Evolutionary conservation across 1,139 yeast species (phyloP).

Genomic region (Sporopachydermia cereana): DNA sequence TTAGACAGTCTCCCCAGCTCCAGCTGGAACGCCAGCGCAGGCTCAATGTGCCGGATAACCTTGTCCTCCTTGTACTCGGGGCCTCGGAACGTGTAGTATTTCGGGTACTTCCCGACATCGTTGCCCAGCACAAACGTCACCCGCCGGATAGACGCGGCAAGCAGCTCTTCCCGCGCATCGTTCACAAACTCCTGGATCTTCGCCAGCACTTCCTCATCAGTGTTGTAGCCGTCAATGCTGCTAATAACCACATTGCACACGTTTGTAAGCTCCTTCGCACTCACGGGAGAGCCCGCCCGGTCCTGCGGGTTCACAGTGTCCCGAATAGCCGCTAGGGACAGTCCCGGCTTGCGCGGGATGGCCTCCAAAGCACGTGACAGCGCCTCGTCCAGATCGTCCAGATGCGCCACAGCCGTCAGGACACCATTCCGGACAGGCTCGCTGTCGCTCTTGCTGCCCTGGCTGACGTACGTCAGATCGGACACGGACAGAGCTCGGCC

Average conservation of each 20-base stretch:
- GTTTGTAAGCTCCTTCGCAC: constrained; percentile 41
- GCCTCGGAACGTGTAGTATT: constrained; percentile 90
- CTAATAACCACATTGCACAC: constrained; percentile 73
- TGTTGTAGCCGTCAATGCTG: constrained; percentile 58
- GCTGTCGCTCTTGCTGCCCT: constrained; percentile 36
- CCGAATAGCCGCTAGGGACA: constrained; percentile 21
- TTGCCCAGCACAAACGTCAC: constrained; percentile 83
- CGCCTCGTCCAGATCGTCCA: constrained; percentile 85
- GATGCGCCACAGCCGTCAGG: constrained; percentile 67
- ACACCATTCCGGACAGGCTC: constrained; percentile 76
- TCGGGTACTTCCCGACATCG: constrained; percentile 79
- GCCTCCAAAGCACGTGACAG: constrained; percentile 65
- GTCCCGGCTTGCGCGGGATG: constrained; percentile 31
- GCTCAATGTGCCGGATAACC: constrained; percentile 95
- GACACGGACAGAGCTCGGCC: constrained; percentile 88
- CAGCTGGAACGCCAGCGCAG: constrained; percentile 94
- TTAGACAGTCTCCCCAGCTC: constrained; percentile 91
- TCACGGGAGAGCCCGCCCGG: constrained; percentile 20
- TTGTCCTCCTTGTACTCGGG: constrained; percentile 74
- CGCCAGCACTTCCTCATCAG: constrained; percentile 56
- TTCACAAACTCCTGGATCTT: constrained; percentile 56
- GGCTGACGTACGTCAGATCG: constrained; percentile 77
- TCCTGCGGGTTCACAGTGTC: constrained; percentile 18
- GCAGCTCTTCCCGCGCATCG: constrained; percentile 59
- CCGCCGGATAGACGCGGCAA: constrained; percentile 71